These are phyloP conservation scores for Mortierella sp. DNA, from an alignment of 371 early-diverging fungal species.

Conservation along the genomic window DNA sequence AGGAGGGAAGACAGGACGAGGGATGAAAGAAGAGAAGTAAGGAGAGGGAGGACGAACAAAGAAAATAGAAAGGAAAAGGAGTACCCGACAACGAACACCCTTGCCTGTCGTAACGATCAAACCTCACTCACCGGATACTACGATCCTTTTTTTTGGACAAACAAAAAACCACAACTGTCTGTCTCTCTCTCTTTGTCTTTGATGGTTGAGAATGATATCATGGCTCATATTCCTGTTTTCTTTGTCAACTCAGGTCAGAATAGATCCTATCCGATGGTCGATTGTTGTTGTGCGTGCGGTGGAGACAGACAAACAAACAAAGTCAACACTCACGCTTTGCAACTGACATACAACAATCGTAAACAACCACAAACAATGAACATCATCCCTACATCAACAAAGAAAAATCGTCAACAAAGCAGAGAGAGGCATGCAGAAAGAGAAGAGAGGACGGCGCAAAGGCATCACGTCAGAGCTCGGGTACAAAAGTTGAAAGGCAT, in stretches of 20 bases:
- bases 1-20: too few relatives aligned
- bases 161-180: background rate
- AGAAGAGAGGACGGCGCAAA: background rate
- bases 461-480: background rate
- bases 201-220: background rate
- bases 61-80: background rate
- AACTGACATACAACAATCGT: background rate
- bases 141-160: background rate
- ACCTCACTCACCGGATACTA: background rate
- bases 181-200: background rate
- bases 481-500: background rate
- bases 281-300: background rate
- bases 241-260: constrained; percentile 2
- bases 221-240: constrained; percentile 1
- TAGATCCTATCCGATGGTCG: background rate
- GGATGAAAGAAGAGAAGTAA: background rate
- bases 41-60: background rate
- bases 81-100: background rate
- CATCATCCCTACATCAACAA: background rate
- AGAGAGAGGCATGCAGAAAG: background rate
- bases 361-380: constrained; percentile 1
- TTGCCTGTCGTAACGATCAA: background rate
- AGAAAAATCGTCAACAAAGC: background rate
- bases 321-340: background rate
- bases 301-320: background rate